Evolutionary conservation across 371 early-diverging fungal species (phyloP), one percentile per base, ranked within the genome.

Genomic region (Capillidium rhysosporum): DNA sequence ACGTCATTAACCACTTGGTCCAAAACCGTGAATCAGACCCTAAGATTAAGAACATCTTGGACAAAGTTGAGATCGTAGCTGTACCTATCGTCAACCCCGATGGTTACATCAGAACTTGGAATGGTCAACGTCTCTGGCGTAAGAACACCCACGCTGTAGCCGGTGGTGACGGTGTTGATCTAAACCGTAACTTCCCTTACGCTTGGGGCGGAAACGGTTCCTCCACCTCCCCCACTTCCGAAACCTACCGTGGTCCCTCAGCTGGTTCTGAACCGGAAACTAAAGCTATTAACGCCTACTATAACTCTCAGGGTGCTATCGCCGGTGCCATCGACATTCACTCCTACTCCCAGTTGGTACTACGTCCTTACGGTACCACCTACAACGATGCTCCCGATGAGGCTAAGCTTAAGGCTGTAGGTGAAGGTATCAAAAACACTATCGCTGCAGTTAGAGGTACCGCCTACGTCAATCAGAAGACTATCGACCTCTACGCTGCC

Each of bases 31-130:
- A 31, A 29, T 38, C 18, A 21, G 57, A 57, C 24, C 57, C 57
- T 40, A 8, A 12, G 4, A 51, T 57, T 34, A 57, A 41, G n/a
- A 2, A 9, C 23, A 25, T 57, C 4, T 23, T 57, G 14, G 45
- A 57, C 40, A 25, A 57, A 26, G 28, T 49, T 1, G 69, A 69
- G 46, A 62, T 69, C 51, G 55, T 67, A 18, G 46, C 71, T 45
- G 61, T 74, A 1, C 75, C 75, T 2, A 54, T 71, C 21, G 65
- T 68, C 55, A 74, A 74, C 59, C 65, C 66, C 5, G 75, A 74
- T 51, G 75, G 75, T 1, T 71, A 70, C 56, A 61, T 55, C 38
- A 69, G 62, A 57, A 62, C 69, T 24, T 63, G 65, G 62, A 55
- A 55, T 3, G 48, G 52, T 5, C 44, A 59, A 20, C 59, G 75